A percentile compares a stretch with the other conserved stretches of the same genome.
These are phyloP conservation scores for Apiotrichum montevideense DNA, from an alignment of 1,284 basidiomycete genomes.

Conservation along the genomic window DNA sequence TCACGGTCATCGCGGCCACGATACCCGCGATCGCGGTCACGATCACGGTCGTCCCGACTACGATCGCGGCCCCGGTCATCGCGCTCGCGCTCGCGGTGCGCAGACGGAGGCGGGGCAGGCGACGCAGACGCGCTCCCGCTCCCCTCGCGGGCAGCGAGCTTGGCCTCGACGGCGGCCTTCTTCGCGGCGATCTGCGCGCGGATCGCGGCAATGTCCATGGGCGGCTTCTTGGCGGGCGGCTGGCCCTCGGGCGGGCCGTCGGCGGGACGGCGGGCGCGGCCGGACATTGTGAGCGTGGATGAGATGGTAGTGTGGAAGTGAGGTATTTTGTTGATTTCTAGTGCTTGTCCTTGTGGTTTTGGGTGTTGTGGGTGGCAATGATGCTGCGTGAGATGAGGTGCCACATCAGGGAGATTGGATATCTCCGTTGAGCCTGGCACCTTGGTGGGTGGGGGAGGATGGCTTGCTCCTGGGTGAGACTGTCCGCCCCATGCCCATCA, in stretches of 20 bases:
- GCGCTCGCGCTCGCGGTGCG: conserved; percentile 2
- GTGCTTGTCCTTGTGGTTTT: too few relatives aligned
- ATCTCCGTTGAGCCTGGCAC: neutral
- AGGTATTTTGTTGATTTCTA: too few relatives aligned
- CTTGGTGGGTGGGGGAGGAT: too few relatives aligned
- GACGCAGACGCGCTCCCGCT: conserved; percentile 18
- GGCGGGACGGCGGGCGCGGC: conserved; percentile 6
- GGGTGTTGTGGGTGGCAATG: too few relatives aligned
- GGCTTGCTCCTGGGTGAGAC: too few relatives aligned
- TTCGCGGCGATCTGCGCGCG: conserved; percentile 74
- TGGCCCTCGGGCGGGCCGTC: conserved; percentile 16
- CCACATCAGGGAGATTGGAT: neutral
- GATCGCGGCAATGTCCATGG: conserved; percentile 27
- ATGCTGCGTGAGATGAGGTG: neutral
- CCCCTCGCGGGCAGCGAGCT: conserved; percentile 46
- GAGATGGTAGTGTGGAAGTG: too few relatives aligned
- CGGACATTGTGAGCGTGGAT: conserved; percentile 2
- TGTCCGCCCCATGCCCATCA: neutral
- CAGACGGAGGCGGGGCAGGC: neutral
- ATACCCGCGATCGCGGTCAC: neutral
- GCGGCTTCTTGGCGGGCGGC: conserved; percentile 20
- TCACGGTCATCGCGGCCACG: neutral
- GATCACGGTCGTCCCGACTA: neutral
- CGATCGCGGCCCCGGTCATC: neutral
- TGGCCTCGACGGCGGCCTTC: conserved; percentile 66